Evolutionary conservation across 495 filamentous ascomycete species (phyloP).

Genomic region (Hyaloscypha hepaticicola): DNA sequence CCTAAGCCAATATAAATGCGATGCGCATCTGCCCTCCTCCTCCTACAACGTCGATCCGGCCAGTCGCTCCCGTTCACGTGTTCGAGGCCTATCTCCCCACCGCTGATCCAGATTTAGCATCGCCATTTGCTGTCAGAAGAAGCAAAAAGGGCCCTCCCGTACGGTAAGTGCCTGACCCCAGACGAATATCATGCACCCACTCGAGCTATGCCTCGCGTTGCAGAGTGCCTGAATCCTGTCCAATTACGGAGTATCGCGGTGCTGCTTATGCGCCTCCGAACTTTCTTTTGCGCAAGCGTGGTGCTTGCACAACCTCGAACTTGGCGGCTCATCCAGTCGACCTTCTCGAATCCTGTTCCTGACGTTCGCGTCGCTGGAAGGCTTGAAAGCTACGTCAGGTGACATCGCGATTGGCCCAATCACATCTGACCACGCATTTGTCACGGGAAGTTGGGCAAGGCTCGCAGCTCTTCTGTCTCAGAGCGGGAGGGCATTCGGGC

Average conservation of each 20-base stretch:
- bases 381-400: conserved; percentile 10
- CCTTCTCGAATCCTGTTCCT: neutral
- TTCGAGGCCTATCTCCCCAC: neutral
- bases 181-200: conserved; percentile 7
- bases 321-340: neutral
- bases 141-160: conserved; percentile 4
- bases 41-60: neutral
- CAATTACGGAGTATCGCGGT: neutral
- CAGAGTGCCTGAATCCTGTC: neutral
- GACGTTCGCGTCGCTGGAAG: neutral
- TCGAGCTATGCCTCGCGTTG: neutral
- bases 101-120: conserved; percentile 8
- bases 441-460: conserved; percentile 1
- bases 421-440: conserved; percentile 7
- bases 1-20: neutral
- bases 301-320: neutral
- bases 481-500: neutral
- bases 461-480: neutral
- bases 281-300: neutral
- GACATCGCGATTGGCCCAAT: conserved; percentile 12
- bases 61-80: neutral
- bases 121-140: neutral
- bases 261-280: neutral
- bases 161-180: too few species aligned
- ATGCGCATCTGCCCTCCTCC: neutral